phyloP scores from a whole-genome alignment of 2,329 filamentous ascomycete species.

The Colletotrichum gigasporum region DNA sequence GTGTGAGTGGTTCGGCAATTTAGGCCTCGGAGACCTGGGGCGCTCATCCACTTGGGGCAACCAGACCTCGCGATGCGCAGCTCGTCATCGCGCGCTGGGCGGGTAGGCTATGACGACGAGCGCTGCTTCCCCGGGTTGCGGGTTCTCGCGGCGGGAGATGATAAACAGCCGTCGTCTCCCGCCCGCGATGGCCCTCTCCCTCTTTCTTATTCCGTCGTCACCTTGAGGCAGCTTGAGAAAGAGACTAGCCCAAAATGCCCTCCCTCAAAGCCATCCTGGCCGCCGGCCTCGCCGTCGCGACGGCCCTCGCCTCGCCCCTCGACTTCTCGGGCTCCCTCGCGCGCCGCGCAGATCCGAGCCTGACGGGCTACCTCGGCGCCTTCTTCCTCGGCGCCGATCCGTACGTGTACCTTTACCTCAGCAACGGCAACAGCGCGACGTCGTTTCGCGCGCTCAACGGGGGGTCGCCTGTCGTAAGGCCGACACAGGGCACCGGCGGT shows the following conservation, averaged over 20 bases:
- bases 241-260: not conserved
- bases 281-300: constrained; percentile 14
- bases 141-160: not conserved
- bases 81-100: not conserved
- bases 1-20: not conserved
- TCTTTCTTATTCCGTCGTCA: not conserved
- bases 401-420: constrained; percentile 63
- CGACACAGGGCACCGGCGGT: constrained; percentile 60
- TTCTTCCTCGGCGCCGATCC: constrained; percentile 65
- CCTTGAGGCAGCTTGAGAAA: no score
- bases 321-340: constrained; percentile 37
- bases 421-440: constrained; percentile 59
- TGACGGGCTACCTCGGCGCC: constrained; percentile 61
- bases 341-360: constrained; percentile 46
- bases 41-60: no score
- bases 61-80: not conserved
- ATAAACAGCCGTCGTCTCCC: not conserved
- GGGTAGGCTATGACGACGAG: not conserved
- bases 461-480: constrained; percentile 56
- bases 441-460: constrained; percentile 59
- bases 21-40: no score
- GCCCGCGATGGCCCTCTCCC: fast-evolving
- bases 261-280: constrained; percentile 4
- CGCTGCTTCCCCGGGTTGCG: not conserved
- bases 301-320: constrained; percentile 28